Base-by-base conservation (phyloP, 805 yeast species). In the Wickerhamiella occidentalis region DNA sequence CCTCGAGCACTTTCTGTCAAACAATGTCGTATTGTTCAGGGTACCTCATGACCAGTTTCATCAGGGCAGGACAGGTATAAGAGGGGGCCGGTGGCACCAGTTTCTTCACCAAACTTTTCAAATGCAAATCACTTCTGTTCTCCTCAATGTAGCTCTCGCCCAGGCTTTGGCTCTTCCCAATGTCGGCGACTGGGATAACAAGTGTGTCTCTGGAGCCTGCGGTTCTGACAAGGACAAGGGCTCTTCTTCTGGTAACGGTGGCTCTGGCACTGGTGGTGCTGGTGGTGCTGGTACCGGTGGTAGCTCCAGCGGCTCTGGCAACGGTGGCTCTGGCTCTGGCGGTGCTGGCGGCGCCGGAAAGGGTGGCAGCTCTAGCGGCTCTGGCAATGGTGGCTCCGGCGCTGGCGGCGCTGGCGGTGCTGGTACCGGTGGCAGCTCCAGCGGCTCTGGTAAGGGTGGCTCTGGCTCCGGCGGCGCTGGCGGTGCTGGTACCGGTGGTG, bases 61-160 rank as follows among this genome's bases (percentile, higher is more conserved):
- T 30, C 35, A 5, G 35, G 35, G n/a, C 6, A 6, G 35, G 35
- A 8, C 6, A 5, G 35, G 6, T 8, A 8, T 8, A 30, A 30
- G 15, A 30, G 8, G 6, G 5, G 15, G 35, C n/a, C 6, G 15
- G 13, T 12, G 8, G 35, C 35, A 9, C 15, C 8, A 8, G 5
- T 5, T 30, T 30, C 35, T 30, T 12, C n/a, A 30, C 35, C 13
- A 30, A 30, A 30, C n/a, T 30, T 30, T 30, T 30, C 44, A n/a
- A 40, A 40, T 40, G 44, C 44, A 40, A 17, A n/a, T 25, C 44
- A 23, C 44, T 7, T 21, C 44, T 15, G 22, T 40, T 15, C 33
- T 40, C 33, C 30, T 40, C 44, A 40, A 40, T 33, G n/a, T 40
- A 19, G 44, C 44, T 23, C 33, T 40, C 33, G 44, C 44, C 21